These are phyloP conservation scores for Takashimella tepidaria DNA, from an alignment of 1,284 basidiomycete genomes.

Conservation along the genomic window DNA sequence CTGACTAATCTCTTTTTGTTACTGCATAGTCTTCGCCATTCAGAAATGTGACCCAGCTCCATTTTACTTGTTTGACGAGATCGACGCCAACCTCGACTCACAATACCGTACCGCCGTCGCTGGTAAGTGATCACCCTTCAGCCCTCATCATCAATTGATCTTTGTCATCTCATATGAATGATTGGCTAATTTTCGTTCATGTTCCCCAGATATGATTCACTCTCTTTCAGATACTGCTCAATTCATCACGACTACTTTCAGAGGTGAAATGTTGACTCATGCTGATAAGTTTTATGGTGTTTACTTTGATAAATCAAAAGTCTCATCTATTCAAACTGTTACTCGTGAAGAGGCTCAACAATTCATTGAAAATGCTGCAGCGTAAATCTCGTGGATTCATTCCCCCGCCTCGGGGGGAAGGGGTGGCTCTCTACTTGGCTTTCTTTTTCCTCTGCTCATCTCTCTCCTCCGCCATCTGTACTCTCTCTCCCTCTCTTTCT, in stretches of 20 bases:
- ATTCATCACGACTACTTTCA: constrained; percentile 98
- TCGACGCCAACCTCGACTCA: constrained; percentile 95
- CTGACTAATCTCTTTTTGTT: constrained; percentile 1
- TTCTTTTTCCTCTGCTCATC: neutral
- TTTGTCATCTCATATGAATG: constrained; percentile 1
- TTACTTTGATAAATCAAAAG: constrained; percentile 92
- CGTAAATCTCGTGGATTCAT: too few species aligned
- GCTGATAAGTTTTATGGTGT: constrained; percentile 99
- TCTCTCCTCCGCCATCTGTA: neutral
- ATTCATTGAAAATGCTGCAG: constrained; percentile 31
- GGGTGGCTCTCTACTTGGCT: neutral
- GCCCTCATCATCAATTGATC: neutral
- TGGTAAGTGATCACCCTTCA: constrained; percentile 53
- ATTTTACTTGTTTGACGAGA: constrained; percentile 99
- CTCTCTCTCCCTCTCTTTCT: neutral
- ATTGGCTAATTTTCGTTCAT: constrained; percentile 5
- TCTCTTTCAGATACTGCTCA: constrained; percentile 80
- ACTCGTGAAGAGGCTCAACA: constrained; percentile 42
- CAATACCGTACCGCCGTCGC: constrained; percentile 97
- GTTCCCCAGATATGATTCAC: constrained; percentile 85
- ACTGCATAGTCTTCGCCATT: constrained; percentile 98
- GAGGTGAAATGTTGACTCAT: constrained; percentile 90
- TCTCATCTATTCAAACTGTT: constrained; percentile 55
- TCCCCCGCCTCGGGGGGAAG: too few species aligned
- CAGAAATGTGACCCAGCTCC: constrained; percentile 99